Evolutionary conservation across 345 rosid species (phyloP), one percentile per base, ranked within the genome.

Genomic region (Aethionema arabicum): DNA sequence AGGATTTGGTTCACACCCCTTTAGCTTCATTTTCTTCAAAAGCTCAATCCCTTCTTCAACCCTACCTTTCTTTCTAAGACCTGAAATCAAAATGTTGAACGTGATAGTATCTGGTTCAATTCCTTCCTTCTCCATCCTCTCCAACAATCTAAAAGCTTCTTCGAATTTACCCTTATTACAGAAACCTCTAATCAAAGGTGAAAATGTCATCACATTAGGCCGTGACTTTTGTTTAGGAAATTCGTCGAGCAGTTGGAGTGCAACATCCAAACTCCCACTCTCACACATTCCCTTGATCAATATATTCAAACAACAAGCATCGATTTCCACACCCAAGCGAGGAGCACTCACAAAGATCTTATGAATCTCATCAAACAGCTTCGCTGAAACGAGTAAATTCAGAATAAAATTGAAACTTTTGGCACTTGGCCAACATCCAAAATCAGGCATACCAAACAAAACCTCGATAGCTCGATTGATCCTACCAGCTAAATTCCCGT

Each of bases 171-270:
- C 93, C 38, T 61, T 58, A 32, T 70, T 79, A 60, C 95, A 86
- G 29, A 87, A 79, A 9, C 81, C 82, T 6, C 91, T 87, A 77
- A 87, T 80, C 58, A 92, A 52, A 0, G 95, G 85, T 0, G 95
- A 82, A 70, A 77, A 92, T 2, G 95, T 89, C 73, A 81, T 87
- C 61, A 76, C 88, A 66, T 83, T 87, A 7, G 91, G 95, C 59
- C 50, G 69, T 35, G 89, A 81, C 0, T 85, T 76, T 55, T 78
- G 91, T 50, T 82, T 75, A 71, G 96, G 91, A 87, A 92, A 92
- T 87, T 92, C 98, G 55, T 89, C 96, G 77, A 92, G 82, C 91
- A 89, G 75, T 4, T 89, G 45, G 76, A 75, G 74, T 48, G 95
- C 96, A 59, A 78, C 76, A n/a, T 70, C 70, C 13, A 87, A 29